phyloP scores from a whole-genome alignment of 169 alveolate genomes.

The Cryptosporidium sp. region DNA sequence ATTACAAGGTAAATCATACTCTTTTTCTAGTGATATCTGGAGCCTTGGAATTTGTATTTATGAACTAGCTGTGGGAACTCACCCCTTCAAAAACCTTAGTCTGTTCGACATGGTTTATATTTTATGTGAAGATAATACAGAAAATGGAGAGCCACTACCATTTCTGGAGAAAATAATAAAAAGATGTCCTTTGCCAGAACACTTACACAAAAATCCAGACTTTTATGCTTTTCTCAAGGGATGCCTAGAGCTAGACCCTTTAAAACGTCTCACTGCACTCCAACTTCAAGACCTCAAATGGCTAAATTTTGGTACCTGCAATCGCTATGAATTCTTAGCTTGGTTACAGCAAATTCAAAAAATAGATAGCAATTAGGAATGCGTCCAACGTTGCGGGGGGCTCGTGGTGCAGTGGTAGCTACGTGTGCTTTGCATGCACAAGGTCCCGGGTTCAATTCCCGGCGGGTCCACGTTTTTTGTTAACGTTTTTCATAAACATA shows the following conservation, averaged over 20 bases:
- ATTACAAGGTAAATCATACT: slow-evolving; percentile 84
- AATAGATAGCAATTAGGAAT: slow-evolving; percentile 5
- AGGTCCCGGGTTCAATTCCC: slow-evolving; percentile 79
- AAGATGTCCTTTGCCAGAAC: slow-evolving; percentile 40
- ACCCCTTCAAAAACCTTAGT: slow-evolving; percentile 81
- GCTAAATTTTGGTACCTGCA: slow-evolving; percentile 46
- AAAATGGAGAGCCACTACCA: neutral
- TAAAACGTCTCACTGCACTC: slow-evolving; percentile 39
- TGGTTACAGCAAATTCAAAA: slow-evolving; percentile 26
- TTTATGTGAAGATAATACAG: slow-evolving; percentile 43
- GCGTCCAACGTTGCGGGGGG: slow-evolving; percentile 20
- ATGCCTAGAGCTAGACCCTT: slow-evolving; percentile 66
- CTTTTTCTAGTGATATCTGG: slow-evolving; percentile 89
- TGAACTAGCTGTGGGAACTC: slow-evolving; percentile 87
- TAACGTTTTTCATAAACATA: too few species aligned
- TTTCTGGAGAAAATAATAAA: slow-evolving; percentile 39
- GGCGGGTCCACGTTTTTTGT: slow-evolving; percentile 76
- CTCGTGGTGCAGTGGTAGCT: slow-evolving; percentile 79
- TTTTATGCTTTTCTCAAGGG: slow-evolving; percentile 44
- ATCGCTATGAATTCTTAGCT: slow-evolving; percentile 37
- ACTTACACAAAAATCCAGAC: slow-evolving; percentile 21
- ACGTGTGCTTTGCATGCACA: slow-evolving; percentile 79
- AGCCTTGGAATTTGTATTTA: slow-evolving; percentile 85
- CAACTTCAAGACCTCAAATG: slow-evolving; percentile 58
- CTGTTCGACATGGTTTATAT: slow-evolving; percentile 70